Base-by-base conservation (phyloP, 306 rosid genomes). In the Sicyos edulis region DNA sequence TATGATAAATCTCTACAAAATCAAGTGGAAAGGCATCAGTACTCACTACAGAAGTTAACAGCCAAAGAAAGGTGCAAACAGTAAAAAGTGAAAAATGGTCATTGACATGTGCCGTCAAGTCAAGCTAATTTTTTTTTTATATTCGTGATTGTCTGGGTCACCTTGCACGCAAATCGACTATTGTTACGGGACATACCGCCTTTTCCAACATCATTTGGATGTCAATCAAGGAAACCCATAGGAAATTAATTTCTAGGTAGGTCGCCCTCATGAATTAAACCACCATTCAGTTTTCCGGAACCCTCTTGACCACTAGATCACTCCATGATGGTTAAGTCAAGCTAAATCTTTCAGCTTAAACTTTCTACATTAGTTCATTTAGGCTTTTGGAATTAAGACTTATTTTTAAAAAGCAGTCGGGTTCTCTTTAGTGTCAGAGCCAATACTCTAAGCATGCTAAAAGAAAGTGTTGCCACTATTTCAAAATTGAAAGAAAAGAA, bases 1-100 rank as follows among this genome's bases (percentile, higher is more conserved):
- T 92, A 90, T 9, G 96, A 92, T 68, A 90, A 59, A 82, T 92
- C 98, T 78, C 98, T 92, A 87, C 84, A 78, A 83, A 51, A 81
- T 62, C n/a, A 47, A 26, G 22, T 19, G 37, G 57, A 6, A 73
- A n/a, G 15, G 53, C 14, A 21, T 74, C 8, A 74, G 58, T 16
- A 42, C 12, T 34, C 51, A 17, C 42, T 24, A 22, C 2, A 74
- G 24, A 75, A 63, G 62, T 19, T n/a, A 17, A 21, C 24, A 22
- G 44, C 51, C 47, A 70, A 70, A 70, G 29, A 61, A 61, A 47
- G n/a, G n/a, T 60, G 16, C 45, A 47, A 19, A 64, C 37, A 14
- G 19, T 45, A 44, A 10, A 45, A 66, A 44, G 26, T 42, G 49
- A 16, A 1, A 64, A n/a, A 64, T 4, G 52, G 5, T 29, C 16